These are phyloP conservation scores for Plantago rigida DNA, from an alignment of 305 asterid genomes.

Conservation along the genomic window DNA sequence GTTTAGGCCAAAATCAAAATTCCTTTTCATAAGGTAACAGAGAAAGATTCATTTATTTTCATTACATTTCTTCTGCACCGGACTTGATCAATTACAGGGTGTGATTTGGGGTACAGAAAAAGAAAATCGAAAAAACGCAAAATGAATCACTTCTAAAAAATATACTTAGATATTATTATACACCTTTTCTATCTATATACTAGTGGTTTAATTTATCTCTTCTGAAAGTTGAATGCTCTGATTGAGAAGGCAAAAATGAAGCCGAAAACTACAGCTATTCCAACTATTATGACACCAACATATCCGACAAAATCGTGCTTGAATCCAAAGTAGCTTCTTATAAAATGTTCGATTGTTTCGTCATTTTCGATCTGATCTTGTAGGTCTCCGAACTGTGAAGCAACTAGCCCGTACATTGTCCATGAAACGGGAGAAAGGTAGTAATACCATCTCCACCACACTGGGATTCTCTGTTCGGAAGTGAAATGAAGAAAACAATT, in stretches of 20 bases:
- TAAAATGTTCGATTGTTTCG: slow-evolving; percentile 52
- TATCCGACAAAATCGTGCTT: slow-evolving; percentile 51
- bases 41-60: not conserved
- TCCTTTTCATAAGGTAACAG: too few relatives aligned
- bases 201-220: slow-evolving; percentile 30
- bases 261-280: slow-evolving; percentile 47
- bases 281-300: slow-evolving; percentile 49
- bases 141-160: slow-evolving; percentile 16
- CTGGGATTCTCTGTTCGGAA: slow-evolving; percentile 68
- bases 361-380: slow-evolving; percentile 34
- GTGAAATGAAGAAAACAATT: not conserved
- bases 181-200: not conserved
- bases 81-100: not conserved
- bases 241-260: slow-evolving; percentile 65
- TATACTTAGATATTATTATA: slow-evolving; percentile 9
- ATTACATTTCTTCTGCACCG: not conserved
- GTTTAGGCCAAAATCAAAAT: too few relatives aligned
- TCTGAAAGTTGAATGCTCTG: slow-evolving; percentile 67
- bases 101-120: not conserved
- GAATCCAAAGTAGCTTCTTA: slow-evolving; percentile 47
- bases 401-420: slow-evolving; percentile 69
- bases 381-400: slow-evolving; percentile 64
- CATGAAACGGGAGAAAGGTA: slow-evolving; percentile 54
- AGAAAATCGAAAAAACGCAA: not conserved
- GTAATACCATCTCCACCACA: slow-evolving; percentile 94